A percentile compares a stretch with the other conserved stretches of the same genome.
phyloP scores from a whole-genome alignment of 2,329 filamentous ascomycete species.

The Paecilomyces dactylethromorphus region DNA sequence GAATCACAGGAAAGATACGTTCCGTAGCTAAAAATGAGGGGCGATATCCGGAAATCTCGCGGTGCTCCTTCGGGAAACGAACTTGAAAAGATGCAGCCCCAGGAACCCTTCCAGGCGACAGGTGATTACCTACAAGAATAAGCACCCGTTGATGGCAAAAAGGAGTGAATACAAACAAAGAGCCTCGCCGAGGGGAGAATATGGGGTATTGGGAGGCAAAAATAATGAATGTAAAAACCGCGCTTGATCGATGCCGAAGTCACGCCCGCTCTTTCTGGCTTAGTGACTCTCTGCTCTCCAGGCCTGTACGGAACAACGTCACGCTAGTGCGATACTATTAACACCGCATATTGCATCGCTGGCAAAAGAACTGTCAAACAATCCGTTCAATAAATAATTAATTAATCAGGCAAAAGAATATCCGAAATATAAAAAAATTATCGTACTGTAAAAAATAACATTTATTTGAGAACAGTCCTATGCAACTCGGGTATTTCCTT shows the following conservation, averaged over 20 bases:
- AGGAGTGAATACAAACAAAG: conserved; percentile 6
- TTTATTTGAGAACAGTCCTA: too few species aligned
- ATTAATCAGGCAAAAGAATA: too few species aligned
- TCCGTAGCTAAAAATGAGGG: neutral
- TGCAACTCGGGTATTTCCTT: too few species aligned
- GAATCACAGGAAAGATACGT: neutral
- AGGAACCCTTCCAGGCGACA: neutral
- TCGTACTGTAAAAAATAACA: too few species aligned
- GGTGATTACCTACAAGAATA: neutral
- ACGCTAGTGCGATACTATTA: neutral
- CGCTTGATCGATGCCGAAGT: conserved; percentile 18
- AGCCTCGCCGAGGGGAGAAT: conserved; percentile 7
- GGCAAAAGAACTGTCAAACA: too few species aligned
- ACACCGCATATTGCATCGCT: too few species aligned
- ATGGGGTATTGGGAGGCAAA: conserved; percentile 5
- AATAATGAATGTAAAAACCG: conserved; percentile 11
- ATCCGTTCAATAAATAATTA: too few species aligned
- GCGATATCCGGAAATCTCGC: neutral
- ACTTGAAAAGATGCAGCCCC: neutral
- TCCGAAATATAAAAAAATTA: too few species aligned
- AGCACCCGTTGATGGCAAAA: neutral
- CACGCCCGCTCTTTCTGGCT: conserved; percentile 20
- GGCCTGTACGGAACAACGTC: neutral
- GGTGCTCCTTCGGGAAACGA: neutral
- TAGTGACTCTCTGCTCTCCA: conserved; percentile 15